phyloP scores from a whole-genome alignment of 306 rosid species.

The Trifolium subterraneum region DNA sequence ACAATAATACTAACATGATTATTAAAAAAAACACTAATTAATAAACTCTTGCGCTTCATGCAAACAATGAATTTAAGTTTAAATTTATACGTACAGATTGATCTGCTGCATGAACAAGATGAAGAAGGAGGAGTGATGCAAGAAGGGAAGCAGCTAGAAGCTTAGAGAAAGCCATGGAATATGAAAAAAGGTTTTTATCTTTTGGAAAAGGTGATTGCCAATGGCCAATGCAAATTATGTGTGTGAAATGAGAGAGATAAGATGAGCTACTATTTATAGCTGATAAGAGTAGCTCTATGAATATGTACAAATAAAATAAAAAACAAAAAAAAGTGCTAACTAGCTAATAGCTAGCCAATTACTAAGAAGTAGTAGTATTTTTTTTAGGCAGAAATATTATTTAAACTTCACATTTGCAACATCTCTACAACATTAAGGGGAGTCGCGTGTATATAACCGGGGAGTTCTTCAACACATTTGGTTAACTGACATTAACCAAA shows the following conservation, averaged over 20 bases:
- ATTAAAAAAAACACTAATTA: not conserved
- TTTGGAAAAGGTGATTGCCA: constrained; percentile 27
- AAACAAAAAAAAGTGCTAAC: not conserved
- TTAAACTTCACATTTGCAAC: too few species aligned
- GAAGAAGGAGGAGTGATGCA: constrained; percentile 50
- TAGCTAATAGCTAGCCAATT: not conserved
- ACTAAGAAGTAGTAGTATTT: constrained; percentile 3
- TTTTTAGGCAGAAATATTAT: too few species aligned
- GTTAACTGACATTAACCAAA: too few species aligned
- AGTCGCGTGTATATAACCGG: too few species aligned
- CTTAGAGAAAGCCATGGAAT: constrained; percentile 61
- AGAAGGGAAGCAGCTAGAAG: constrained; percentile 53
- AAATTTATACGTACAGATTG: constrained; percentile 38
- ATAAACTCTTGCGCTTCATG: too few species aligned
- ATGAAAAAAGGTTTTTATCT: not conserved
- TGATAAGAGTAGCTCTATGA: not conserved
- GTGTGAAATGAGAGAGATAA: constrained; percentile 35
- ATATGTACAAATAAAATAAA: not conserved
- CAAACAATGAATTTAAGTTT: not conserved
- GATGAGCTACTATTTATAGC: constrained; percentile 60
- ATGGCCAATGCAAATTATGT: not conserved
- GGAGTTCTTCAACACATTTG: too few species aligned
- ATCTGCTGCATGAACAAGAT: constrained; percentile 41
- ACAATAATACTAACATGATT: not conserved
- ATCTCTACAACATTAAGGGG: too few species aligned